phyloP scores from a whole-genome alignment of 345 rosid genomes.

The Schrenkiella parvula region DNA sequence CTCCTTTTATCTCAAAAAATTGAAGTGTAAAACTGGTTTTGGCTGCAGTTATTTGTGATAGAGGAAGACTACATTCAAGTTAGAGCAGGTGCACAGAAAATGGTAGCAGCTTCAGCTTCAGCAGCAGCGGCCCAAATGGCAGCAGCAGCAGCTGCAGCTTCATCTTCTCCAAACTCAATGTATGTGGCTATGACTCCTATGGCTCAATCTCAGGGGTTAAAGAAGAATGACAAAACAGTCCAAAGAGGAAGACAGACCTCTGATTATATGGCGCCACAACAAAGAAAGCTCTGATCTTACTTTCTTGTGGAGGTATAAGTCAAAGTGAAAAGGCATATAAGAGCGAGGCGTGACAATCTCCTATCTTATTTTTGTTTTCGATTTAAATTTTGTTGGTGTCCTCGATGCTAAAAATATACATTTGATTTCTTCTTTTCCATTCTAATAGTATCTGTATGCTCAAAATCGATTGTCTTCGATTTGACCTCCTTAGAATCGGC shows the following conservation, averaged over 20 bases:
- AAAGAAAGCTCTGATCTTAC: neutral
- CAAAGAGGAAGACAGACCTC: conserved; percentile 23
- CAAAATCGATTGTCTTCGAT: neutral
- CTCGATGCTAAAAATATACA: neutral
- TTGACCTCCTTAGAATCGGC: neutral
- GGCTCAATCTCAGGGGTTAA: conserved; percentile 73
- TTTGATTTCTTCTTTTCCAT: neutral
- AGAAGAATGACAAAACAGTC: conserved; percentile 39
- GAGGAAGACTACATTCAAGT: conserved; percentile 87
- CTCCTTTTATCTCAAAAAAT: neutral
- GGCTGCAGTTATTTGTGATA: conserved; percentile 70
- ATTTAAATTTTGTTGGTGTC: neutral
- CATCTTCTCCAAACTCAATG: conserved; percentile 65
- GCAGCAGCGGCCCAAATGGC: conserved; percentile 94
- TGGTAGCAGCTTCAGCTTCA: conserved; percentile 87
- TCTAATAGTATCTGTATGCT: neutral
- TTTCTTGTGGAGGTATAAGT: neutral
- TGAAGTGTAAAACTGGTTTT: conserved; percentile 3
- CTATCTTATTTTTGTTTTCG: neutral
- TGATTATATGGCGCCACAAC: conserved; percentile 19
- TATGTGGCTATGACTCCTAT: conserved; percentile 89
- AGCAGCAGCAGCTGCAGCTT: conserved; percentile 70
- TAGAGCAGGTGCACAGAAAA: conserved; percentile 91
- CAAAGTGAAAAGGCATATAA: neutral
- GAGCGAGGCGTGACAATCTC: neutral